Conservation (phyloP, 2,329 filamentous ascomycete species). For the Aspergillus sp. region DNA sequence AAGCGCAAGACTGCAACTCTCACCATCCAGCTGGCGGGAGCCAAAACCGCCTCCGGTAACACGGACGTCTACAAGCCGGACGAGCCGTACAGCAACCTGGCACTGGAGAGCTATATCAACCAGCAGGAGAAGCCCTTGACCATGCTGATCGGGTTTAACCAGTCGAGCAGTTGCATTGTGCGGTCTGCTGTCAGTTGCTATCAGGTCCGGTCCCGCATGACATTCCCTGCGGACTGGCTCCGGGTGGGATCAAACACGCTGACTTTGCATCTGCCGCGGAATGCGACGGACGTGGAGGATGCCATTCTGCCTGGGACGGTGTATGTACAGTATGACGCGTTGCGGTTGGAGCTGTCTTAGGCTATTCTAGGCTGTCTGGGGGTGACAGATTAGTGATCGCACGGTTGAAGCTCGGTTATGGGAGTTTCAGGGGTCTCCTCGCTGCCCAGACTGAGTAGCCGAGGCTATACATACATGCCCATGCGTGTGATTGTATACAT, state of each 20-base stretch:
- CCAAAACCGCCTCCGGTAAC: conserved; percentile 61
- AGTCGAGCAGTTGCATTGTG: conserved; percentile 60
- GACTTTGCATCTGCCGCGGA: conserved; percentile 57
- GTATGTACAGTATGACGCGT: conserved; percentile 65
- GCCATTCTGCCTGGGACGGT: conserved; percentile 54
- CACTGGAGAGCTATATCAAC: conserved; percentile 51
- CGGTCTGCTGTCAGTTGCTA: conserved; percentile 62
- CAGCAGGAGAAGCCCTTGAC: conserved; percentile 31
- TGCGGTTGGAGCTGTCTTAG: conserved; percentile 54
- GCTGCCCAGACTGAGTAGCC: not conserved
- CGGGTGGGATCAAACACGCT: conserved; percentile 55
- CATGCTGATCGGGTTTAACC: conserved; percentile 45
- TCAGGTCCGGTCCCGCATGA: conserved; percentile 59
- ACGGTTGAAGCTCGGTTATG: not conserved
- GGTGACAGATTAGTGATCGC: not conserved
- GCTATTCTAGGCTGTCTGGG: too few relatives aligned
- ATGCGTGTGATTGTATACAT: not conserved
- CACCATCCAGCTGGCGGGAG: conserved; percentile 62
- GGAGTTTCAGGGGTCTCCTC: not conserved
- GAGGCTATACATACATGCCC: not conserved
- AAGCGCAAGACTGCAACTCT: conserved; percentile 52
- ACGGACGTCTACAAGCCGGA: conserved; percentile 57
- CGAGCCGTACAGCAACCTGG: conserved; percentile 54
- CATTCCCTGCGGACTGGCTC: conserved; percentile 51
- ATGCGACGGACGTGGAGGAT: conserved; percentile 58